phyloP scores from a whole-genome alignment of 805 yeast species.

The Starmerella bombi region DNA sequence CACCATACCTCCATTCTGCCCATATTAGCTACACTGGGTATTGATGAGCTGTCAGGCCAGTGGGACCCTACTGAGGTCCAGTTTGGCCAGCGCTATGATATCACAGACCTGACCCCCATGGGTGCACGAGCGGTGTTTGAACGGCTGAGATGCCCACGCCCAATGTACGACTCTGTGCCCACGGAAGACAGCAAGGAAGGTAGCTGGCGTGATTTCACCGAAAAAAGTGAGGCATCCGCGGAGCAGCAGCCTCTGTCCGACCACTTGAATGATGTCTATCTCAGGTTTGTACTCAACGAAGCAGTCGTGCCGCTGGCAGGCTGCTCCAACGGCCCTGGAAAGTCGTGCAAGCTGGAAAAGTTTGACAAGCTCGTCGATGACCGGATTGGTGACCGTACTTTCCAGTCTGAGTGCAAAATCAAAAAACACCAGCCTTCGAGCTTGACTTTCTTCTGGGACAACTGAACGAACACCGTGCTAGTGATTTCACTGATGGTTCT shows the following conservation, averaged over 20 bases:
- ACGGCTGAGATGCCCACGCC: constrained; percentile 17
- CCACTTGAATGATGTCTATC: constrained; percentile 26
- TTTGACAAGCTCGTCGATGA: constrained; percentile 15
- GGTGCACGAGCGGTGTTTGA: constrained; percentile 25
- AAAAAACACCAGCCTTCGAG: constrained; percentile 16
- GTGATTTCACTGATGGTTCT: no score
- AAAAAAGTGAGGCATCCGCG: neutral
- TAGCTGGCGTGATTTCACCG: neutral
- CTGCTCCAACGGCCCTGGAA: constrained; percentile 42
- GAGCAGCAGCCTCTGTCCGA: neutral
- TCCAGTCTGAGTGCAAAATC: constrained; percentile 12
- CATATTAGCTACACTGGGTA: constrained; percentile 37
- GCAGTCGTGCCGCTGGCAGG: constrained; percentile 40
- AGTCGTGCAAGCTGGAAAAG: constrained; percentile 31
- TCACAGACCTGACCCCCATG: constrained; percentile 30
- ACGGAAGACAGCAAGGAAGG: neutral
- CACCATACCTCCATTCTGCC: constrained; percentile 48
- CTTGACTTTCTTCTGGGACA: constrained; percentile 22
- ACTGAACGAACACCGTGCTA: no score
- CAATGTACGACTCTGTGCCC: neutral
- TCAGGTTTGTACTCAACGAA: constrained; percentile 40
- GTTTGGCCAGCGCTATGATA: constrained; percentile 38
- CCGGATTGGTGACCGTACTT: constrained; percentile 6
- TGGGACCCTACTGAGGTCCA: constrained; percentile 33
- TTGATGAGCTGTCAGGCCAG: constrained; percentile 27